These are phyloP conservation scores for Verticillium nubilum DNA, from an alignment of 2,329 filamentous ascomycete species.

Conservation along the genomic window DNA sequence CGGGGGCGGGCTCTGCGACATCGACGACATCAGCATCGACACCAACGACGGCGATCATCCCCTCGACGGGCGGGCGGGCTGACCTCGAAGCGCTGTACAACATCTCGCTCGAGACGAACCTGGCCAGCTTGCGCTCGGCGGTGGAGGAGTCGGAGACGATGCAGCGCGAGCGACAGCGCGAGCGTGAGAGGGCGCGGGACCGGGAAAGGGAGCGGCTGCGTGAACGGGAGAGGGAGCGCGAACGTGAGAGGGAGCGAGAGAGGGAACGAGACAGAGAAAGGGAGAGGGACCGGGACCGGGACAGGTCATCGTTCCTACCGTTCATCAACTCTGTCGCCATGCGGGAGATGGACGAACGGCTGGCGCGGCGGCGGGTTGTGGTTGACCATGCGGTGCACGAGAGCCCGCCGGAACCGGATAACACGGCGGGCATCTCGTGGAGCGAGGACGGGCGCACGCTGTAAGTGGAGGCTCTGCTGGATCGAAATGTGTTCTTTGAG, in stretches of 20 bases:
- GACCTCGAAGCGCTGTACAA: conserved; percentile 38
- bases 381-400: conserved; percentile 36
- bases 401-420: conserved; percentile 42
- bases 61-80: conserved; percentile 25
- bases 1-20: too few species aligned
- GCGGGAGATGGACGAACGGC: conserved; percentile 22
- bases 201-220: background rate
- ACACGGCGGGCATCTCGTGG: conserved; percentile 59
- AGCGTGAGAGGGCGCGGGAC: background rate
- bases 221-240: background rate
- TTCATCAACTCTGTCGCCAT: conserved; percentile 29
- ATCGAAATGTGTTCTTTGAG: background rate
- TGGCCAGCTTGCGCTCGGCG: conserved; percentile 19
- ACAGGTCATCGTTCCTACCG: conserved; percentile 30
- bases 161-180: background rate
- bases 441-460: conserved; percentile 53
- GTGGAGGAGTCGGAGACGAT: conserved; percentile 2
- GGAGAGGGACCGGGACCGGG: conserved; percentile 22
- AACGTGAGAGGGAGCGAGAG: background rate
- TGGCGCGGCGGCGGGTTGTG: conserved; percentile 16
- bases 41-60: background rate
- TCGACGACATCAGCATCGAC: background rate
- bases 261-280: background rate
- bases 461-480: conserved; percentile 35
- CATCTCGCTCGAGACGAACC: conserved; percentile 21